Base-by-base conservation (phyloP, 805 yeast species). In the Yarrowia osloensis region DNA sequence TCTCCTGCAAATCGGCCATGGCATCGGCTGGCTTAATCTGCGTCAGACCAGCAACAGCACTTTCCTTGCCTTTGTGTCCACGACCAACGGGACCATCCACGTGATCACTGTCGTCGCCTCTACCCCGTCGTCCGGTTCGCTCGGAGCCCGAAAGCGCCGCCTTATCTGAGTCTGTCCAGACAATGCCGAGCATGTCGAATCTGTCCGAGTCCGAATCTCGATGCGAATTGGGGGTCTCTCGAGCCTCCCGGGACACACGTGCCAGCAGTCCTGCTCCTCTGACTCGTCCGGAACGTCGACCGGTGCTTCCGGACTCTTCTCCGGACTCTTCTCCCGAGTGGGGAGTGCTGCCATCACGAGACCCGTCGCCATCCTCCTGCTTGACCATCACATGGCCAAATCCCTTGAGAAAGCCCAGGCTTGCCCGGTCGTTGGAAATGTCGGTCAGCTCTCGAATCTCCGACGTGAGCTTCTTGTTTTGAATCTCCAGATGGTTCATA, bases 151-250 rank as follows among this genome's bases (percentile, higher is more conserved):
- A 54, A 11, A 54, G n/a, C 1, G 61, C 61, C 9, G 61, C 62
- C n/a, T 54, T 54, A n/a, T 54, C 62, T 0, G 62, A 37, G 12
- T 54, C 62, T 3, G 62, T 54, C 62, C 62, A 54, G 4, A 54
- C 62, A 26, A 54, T 54, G 17, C 62, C 62, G 3, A 54, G 46
- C 62, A 54, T 54, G 19, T 54, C 62, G 26, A 54, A 54, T 11
- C 47, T 24, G 33, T 54, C 62, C 19, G 62, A 54, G 26, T 54
- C 62, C 46, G 62, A 54, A 24, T 54, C 62, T 31, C 62, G 62
- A 24, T 37, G 62, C 31, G 47, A 37, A 54, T 54, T 26, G 17
- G 46, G 46, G 26, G 46, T 37, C 46, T 54, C 62, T 17, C 62
- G 33, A 2, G 62, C 12, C 19, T 54, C 62, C 2, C 62, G 22